Evolutionary conservation across 257 asterid genomes (phyloP).

Genomic region (Scutellaria baicalensis): DNA sequence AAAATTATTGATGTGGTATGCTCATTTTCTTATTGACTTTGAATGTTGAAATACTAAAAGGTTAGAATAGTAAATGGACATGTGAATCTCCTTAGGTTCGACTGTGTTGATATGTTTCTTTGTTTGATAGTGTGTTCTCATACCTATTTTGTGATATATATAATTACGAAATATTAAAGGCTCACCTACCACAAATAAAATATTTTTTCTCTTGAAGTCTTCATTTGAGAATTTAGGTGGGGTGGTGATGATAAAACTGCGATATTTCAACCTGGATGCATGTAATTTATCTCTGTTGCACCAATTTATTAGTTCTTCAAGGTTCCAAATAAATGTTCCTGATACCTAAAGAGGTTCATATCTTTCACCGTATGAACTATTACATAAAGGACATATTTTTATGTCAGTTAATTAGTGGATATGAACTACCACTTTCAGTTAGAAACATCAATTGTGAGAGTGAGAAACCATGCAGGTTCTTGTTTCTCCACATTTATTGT

Average conservation of each 20-base stretch:
- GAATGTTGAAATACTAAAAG: background rate
- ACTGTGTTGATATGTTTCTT: too few relatives aligned
- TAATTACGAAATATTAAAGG: too few relatives aligned
- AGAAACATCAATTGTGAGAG: background rate
- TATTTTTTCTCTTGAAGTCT: background rate
- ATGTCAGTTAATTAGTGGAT: too few relatives aligned
- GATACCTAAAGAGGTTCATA: too few relatives aligned
- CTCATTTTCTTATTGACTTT: slow-evolving; percentile 4
- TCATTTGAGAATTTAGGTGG: background rate
- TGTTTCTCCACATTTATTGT: background rate
- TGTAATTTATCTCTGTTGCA: too few relatives aligned
- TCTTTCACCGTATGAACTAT: too few relatives aligned
- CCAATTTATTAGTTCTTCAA: too few relatives aligned
- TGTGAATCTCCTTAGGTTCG: background rate
- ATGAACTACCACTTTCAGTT: background rate
- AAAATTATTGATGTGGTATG: slow-evolving; percentile 66
- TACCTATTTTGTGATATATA: background rate
- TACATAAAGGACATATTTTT: too few relatives aligned
- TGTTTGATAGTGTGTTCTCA: background rate
- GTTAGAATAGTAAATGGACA: background rate
- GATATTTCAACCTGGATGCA: too few relatives aligned
- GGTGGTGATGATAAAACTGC: too few relatives aligned
- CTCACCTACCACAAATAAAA: background rate
- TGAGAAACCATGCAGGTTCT: background rate
- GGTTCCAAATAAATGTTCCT: too few relatives aligned